These are phyloP conservation scores for Fennellomyces sp. DNA, from an alignment of 371 early-diverging fungal species.

Conservation along the genomic window DNA sequence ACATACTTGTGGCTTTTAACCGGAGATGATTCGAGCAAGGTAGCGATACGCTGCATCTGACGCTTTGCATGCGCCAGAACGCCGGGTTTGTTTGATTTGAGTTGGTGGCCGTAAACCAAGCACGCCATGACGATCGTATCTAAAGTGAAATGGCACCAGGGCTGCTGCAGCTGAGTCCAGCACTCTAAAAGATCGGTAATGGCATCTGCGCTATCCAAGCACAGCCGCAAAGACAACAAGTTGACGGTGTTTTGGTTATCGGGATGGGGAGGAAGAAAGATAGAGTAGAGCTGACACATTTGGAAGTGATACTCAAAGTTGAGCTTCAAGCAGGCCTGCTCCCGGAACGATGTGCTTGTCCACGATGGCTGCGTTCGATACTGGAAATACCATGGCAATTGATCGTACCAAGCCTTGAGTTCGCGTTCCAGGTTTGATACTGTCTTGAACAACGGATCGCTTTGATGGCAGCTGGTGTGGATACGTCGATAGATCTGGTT, in stretches of 20 bases:
- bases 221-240: slow-evolving; percentile 29
- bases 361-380: slow-evolving; percentile 35
- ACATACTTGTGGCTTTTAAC: slow-evolving; percentile 47
- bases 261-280: slow-evolving; percentile 29
- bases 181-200: slow-evolving; percentile 44
- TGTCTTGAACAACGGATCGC: slow-evolving; percentile 37
- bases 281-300: slow-evolving; percentile 43
- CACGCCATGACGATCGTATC: slow-evolving; percentile 46
- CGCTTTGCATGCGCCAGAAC: slow-evolving; percentile 15
- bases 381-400: slow-evolving; percentile 37
- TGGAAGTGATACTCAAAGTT: slow-evolving; percentile 54
- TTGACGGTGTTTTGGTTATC: slow-evolving; percentile 17
- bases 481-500: slow-evolving; percentile 46
- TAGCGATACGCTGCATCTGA: slow-evolving; percentile 31
- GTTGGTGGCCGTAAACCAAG: slow-evolving; percentile 28
- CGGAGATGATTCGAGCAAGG: slow-evolving; percentile 28
- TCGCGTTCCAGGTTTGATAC: slow-evolving; percentile 44
- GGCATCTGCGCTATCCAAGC: slow-evolving; percentile 34
- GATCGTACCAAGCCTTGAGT: slow-evolving; percentile 39
- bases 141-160: slow-evolving; percentile 55
- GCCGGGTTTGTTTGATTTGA: slow-evolving; percentile 4
- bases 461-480: slow-evolving; percentile 27
- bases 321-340: slow-evolving; percentile 52
- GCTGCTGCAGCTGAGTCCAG: slow-evolving; percentile 38
- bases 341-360: slow-evolving; percentile 38